These are phyloP conservation scores for Colletotrichum sp. DNA, from an alignment of 2,329 filamentous ascomycete species.

Conservation along the genomic window DNA sequence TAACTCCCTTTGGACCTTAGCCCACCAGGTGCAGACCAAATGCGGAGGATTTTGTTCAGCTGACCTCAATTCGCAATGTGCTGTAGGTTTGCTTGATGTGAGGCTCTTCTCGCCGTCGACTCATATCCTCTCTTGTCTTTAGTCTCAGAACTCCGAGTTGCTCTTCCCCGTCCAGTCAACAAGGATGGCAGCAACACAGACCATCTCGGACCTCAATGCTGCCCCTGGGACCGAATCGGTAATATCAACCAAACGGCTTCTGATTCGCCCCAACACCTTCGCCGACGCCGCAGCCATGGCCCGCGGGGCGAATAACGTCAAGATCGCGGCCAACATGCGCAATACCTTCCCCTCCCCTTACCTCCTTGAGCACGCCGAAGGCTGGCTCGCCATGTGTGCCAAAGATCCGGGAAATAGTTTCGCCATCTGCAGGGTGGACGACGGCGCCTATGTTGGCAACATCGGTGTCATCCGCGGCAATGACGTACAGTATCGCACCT, in stretches of 20 bases:
- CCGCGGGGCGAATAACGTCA: conserved; percentile 7
- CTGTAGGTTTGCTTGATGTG: background rate
- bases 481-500: conserved; percentile 46
- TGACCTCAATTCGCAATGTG: background rate
- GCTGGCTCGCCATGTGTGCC: conserved; percentile 28
- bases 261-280: conserved; percentile 2
- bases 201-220: background rate
- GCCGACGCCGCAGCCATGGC: conserved; percentile 17
- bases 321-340: conserved; percentile 12
- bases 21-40: background rate
- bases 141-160: background rate
- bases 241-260: background rate
- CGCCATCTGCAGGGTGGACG: conserved; percentile 36
- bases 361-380: conserved; percentile 29
- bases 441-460: conserved; percentile 42
- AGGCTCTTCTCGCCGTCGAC: background rate
- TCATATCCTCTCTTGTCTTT: background rate
- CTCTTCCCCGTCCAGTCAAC: background rate
- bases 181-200: background rate
- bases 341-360: conserved; percentile 26
- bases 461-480: conserved; percentile 41
- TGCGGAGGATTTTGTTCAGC: background rate
- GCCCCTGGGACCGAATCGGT: background rate
- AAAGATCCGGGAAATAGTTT: conserved; percentile 30
- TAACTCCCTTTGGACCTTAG: background rate